phyloP scores from a whole-genome alignment of 108 stramenopile genomes.

The Skeletonema grethae region DNA sequence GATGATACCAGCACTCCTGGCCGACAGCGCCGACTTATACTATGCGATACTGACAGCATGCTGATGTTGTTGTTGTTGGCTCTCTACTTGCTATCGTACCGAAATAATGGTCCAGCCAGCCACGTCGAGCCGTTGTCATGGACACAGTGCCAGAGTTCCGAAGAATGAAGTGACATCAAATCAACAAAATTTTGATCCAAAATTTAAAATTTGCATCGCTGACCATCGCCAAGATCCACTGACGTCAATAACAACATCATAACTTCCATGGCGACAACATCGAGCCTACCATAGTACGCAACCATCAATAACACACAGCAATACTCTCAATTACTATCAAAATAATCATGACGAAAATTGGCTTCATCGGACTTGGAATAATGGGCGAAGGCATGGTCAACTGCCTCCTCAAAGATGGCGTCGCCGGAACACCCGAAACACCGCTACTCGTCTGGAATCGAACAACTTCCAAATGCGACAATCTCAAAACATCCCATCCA shows the following conservation, averaged over 20 bases:
- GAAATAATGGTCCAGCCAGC: too few relatives aligned
- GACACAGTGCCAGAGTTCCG: not conserved
- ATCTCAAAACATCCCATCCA: conserved; percentile 60
- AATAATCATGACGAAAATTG: conserved; percentile 41
- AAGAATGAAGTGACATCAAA: not conserved
- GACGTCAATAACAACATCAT: too few relatives aligned
- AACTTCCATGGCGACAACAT: too few relatives aligned
- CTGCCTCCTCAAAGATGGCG: conserved; percentile 71
- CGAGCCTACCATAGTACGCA: too few relatives aligned
- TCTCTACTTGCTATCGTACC: not conserved
- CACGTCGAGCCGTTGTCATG: too few relatives aligned
- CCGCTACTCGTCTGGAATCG: conserved; percentile 90
- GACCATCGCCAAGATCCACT: too few relatives aligned
- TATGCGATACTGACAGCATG: not conserved
- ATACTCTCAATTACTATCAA: not conserved
- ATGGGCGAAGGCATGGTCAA: conserved; percentile 94
- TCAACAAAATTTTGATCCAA: not conserved
- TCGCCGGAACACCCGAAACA: conserved; percentile 61
- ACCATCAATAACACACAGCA: too few relatives aligned
- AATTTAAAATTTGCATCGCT: too few relatives aligned
- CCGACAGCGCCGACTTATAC: not conserved
- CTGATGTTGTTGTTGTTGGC: not conserved
- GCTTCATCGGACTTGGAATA: conserved; percentile 91
- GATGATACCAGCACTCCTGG: not conserved
- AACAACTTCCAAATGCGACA: conserved; percentile 58